Base-by-base conservation (phyloP, 768 basidiomycete genomes). In the Russula vinacea region DNA sequence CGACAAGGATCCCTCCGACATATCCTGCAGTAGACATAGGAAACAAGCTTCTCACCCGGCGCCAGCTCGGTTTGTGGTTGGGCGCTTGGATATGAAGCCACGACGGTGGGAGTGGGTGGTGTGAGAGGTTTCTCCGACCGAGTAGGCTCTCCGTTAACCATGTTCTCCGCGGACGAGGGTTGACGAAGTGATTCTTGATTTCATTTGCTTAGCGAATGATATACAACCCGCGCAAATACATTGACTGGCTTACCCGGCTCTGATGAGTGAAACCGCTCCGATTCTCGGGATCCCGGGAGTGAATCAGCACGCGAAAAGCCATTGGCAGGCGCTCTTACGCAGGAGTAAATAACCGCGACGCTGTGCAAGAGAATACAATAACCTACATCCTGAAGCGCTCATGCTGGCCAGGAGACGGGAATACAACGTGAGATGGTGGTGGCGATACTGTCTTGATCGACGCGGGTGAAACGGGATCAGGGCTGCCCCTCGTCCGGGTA, bases 1-100 rank as follows among this genome's bases (percentile, higher is more conserved):
- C 79, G 77, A 58, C 82, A 83, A 1, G 79, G 77, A 58, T 84
- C 78, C 29, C 74, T 70, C 6, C 76, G 73, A 66, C 84, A 86
- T 1, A 78, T 71, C 32, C 85, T 78, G 61, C 83, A 86, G 53
- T 84, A 71, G 69, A 49, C 69, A 61, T 33, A 52, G 47, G 56
- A 62, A 9, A 62, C 60, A 56, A 68, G 54, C 40, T 37, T 67
- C 40, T 65, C 60, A 2, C 32, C n/a, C 11, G 54, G 55, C 2
- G 33, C 29, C 19, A 54, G 58, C 40, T 42, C 59, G n/a, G 53
- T 11, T 33, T 19, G 40, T 7, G 24, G 22, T 10, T 45, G 54
- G 14, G 40, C 14, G 33, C n/a, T 22, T 19, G 49, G n/a, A 60
- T 51, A 22, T 5, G 52, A 14, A 26, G 16, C 33, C 37, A 39